Evolutionary conservation across 106 monocot genomes (phyloP), one percentile per base, ranked within the genome.

Genomic region (Narthecium ossifragum): DNA sequence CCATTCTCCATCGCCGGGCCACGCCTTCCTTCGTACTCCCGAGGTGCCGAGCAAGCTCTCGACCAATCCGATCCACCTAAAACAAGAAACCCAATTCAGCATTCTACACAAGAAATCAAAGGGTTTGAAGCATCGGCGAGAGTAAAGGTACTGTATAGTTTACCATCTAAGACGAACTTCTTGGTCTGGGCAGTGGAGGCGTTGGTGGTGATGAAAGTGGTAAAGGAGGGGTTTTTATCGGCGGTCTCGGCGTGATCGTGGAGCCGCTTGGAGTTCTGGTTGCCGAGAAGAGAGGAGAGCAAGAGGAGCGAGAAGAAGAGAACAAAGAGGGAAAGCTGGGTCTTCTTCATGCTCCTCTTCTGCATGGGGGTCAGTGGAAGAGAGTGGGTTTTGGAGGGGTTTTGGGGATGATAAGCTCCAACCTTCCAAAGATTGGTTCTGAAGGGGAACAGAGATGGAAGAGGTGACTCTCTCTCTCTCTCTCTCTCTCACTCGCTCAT

Each of bases 1-100:
- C 23, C 32, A 8, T 49, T 6, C 20, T 51, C 50, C 31, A 20
- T 18, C 11, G 25, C 47, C 29, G 24, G 24, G 7, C 34, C 31
- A 30, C 14, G 14, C n/a, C 45, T 25, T 14, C 66, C 49, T 26
- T 37, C 57, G 55, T 60, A 76, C 46, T 37, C 73, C 57, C 60
- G 22, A 17, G 68, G 51, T 1, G 74, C 50, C 20, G 61, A 22
- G 34, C 88, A 89, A 5, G 75, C 67, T 45, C 53, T 77, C 11
- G 84, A 71, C 88, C 74, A 89, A 26, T 84, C 80, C 8, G 75
- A 69, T 39, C 45, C 80, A 39, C 59, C 79, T 73, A 52, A 51
- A 26, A 67, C 21, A 11, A 24, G 15, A 66, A 23, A 37, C 37
- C 10, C 37, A 46, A 15, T 0, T 32, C 31, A 34, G 34, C 34